Percentiles rank a stretch among this genome's conserved stretches.
Evolutionary conservation across 2,329 filamentous ascomycete genomes (phyloP).

Genomic region (Blastomyces parvus): DNA sequence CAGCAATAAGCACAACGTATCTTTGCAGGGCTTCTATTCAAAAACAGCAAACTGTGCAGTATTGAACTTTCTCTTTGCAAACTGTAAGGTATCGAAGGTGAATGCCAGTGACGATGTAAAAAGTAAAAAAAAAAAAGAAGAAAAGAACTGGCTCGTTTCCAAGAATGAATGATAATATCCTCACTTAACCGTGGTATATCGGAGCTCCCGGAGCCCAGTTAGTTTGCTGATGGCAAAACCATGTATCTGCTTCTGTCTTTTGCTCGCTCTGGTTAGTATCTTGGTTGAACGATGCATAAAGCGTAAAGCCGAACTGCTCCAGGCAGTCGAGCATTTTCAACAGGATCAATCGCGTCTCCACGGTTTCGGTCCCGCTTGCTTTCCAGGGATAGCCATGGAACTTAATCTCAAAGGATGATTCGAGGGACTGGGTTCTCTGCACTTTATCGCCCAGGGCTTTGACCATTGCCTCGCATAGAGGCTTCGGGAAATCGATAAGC

Average conservation of each 20-base stretch:
- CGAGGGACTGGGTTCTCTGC: slow-evolving; percentile 12
- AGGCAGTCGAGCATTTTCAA: slow-evolving; percentile 28
- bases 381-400: slow-evolving; percentile 28
- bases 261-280: slow-evolving; percentile 16
- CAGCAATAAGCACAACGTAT: background rate
- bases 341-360: slow-evolving; percentile 28
- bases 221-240: slow-evolving; percentile 10
- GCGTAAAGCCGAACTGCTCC: slow-evolving; percentile 31
- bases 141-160: background rate
- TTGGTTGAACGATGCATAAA: slow-evolving; percentile 35
- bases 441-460: slow-evolving; percentile 12
- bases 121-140: background rate
- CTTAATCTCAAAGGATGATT: slow-evolving; percentile 25
- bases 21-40: background rate
- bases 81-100: background rate
- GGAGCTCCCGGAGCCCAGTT: slow-evolving; percentile 9
- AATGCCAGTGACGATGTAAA: background rate
- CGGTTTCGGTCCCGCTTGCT: slow-evolving; percentile 27
- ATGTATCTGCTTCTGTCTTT: slow-evolving; percentile 7
- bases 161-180: background rate
- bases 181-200: slow-evolving; percentile 10
- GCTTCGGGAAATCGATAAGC: slow-evolving; percentile 25
- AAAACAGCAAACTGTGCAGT: background rate
- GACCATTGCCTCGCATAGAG: slow-evolving; percentile 17
- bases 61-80: background rate